Percentiles rank a stretch among this genome's conserved stretches.
Conservation (phyloP, 2,329 filamentous ascomycete genomes). For the Penicillium paneum region DNA sequence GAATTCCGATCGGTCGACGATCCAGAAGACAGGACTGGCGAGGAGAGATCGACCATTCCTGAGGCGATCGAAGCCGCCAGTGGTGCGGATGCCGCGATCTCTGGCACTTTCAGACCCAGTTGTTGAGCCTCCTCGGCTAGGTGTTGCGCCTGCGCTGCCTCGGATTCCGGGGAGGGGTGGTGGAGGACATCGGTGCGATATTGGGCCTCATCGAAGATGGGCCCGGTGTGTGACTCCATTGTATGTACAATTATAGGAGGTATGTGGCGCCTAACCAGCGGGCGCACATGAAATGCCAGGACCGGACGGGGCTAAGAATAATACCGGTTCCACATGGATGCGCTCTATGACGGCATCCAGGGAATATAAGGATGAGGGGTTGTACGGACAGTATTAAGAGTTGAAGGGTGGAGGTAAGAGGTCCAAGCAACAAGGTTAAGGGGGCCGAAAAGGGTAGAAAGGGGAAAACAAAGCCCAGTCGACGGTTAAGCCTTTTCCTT, state of each 20-base stretch:
- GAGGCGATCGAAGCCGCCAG: slow-evolving; percentile 37
- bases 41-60: slow-evolving; percentile 36
- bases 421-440: slow-evolving; percentile 4
- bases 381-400: slow-evolving; percentile 1
- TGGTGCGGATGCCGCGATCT: slow-evolving; percentile 32
- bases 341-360: slow-evolving; percentile 30
- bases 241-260: slow-evolving; percentile 17
- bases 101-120: slow-evolving; percentile 37
- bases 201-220: slow-evolving; percentile 35
- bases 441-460: background rate
- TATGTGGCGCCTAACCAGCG: slow-evolving; percentile 21
- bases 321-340: slow-evolving; percentile 31
- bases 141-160: slow-evolving; percentile 38
- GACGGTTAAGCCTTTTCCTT: background rate
- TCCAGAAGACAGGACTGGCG: slow-evolving; percentile 31
- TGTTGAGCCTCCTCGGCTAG: slow-evolving; percentile 38
- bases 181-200: slow-evolving; percentile 40
- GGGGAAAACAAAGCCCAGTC: background rate
- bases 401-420: background rate
- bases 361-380: slow-evolving; percentile 6
- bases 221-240: slow-evolving; percentile 21
- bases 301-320: slow-evolving; percentile 12
- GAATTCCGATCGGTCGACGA: slow-evolving; percentile 36
- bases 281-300: slow-evolving; percentile 19
- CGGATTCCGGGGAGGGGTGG: slow-evolving; percentile 34